Percentiles rank a stretch among this genome's conserved stretches.
Conservation (phyloP, 306 rosid species). For the Lathyrus aphaca region DNA sequence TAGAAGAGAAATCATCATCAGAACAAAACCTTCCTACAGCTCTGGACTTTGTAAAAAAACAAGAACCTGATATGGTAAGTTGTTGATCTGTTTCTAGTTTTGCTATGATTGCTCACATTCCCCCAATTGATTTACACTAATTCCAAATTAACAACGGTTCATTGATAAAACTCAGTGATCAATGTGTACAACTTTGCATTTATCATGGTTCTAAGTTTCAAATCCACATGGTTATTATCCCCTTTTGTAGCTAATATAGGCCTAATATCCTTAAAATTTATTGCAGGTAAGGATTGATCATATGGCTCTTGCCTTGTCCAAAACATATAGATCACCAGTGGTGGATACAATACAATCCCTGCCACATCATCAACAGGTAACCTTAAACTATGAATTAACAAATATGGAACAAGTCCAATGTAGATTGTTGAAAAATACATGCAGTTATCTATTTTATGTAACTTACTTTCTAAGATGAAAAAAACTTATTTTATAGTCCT, state of each 20-base stretch:
- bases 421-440: no score
- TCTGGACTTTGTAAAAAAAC: slow-evolving; percentile 40
- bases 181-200: background rate
- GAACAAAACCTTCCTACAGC: slow-evolving; percentile 45
- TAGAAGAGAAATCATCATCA: slow-evolving; percentile 46
- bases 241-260: background rate
- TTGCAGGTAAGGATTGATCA: slow-evolving; percentile 86
- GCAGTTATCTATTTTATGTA: background rate
- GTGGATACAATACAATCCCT: slow-evolving; percentile 89
- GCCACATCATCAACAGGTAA: slow-evolving; percentile 98
- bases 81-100: slow-evolving; percentile 12
- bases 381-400: slow-evolving; percentile 25
- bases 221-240: background rate
- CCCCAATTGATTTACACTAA: background rate
- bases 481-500: slow-evolving; percentile 25
- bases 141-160: slow-evolving; percentile 11
- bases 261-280: slow-evolving; percentile 33
- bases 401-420: no score
- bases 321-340: slow-evolving; percentile 76
- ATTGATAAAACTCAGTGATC: background rate
- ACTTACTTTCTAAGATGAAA: background rate
- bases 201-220: background rate
- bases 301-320: slow-evolving; percentile 86
- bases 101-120: background rate
- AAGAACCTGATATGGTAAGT: slow-evolving; percentile 64